Conservation (phyloP, 225 moss, liverwort and hornwort species). For the Neckera pumila region DNA sequence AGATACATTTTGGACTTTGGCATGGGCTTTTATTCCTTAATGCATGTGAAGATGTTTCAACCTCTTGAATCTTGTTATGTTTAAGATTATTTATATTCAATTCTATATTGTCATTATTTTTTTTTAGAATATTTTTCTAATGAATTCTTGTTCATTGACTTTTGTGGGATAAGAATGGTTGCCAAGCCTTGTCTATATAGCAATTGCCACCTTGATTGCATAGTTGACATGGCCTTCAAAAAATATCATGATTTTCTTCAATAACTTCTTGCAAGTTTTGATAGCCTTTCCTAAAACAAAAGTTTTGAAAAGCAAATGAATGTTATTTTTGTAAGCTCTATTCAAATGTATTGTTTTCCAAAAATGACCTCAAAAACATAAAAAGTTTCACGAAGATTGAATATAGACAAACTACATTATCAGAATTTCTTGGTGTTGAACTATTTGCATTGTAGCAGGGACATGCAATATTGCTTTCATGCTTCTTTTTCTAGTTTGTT, state of each 20-base stretch:
- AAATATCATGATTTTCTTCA: neutral
- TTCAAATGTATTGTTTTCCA: neutral
- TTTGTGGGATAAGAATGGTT: neutral
- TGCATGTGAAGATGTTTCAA: neutral
- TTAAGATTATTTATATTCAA: neutral
- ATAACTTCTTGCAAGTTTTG: neutral
- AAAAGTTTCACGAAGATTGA: neutral
- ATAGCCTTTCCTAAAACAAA: neutral
- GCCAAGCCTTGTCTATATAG: neutral
- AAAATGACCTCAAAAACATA: neutral
- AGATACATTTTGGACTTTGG: neutral
- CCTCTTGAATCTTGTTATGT: neutral
- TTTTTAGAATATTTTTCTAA: neutral
- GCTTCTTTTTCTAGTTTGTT: neutral
- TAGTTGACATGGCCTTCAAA: neutral
- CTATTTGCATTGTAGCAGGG: too few species aligned
- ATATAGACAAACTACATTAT: neutral
- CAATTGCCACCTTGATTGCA: neutral
- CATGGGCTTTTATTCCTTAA: neutral
- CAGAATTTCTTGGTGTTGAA: neutral
- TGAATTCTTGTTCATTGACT: neutral
- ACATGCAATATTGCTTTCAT: neutral
- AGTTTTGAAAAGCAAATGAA: too few species aligned
- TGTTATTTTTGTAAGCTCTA: too few species aligned
- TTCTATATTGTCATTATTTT: neutral